Conservation (phyloP, 306 rosid genomes). For the Acacia crassicarpa region DNA sequence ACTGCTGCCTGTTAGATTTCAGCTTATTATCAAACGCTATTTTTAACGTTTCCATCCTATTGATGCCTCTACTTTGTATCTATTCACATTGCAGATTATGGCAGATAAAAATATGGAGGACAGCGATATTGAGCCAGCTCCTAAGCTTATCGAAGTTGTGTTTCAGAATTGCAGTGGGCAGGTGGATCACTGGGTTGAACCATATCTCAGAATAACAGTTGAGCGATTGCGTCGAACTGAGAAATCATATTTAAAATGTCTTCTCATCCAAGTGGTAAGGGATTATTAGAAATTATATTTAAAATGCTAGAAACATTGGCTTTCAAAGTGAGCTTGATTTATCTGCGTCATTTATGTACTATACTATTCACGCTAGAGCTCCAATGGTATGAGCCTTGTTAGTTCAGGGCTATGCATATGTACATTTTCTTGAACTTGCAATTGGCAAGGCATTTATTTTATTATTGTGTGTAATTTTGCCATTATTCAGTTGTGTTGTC, state of each 20-base stretch:
- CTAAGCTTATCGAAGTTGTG: slow-evolving; percentile 92
- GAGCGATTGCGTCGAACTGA: slow-evolving; percentile 77
- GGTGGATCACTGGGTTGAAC: slow-evolving; percentile 97
- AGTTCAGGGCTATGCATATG: background rate
- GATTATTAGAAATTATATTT: background rate
- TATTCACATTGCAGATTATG: slow-evolving; percentile 57
- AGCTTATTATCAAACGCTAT: background rate
- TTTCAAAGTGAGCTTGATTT: slow-evolving; percentile 3
- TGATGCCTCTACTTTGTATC: background rate
- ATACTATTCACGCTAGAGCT: background rate
- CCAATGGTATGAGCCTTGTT: background rate
- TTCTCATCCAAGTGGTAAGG: slow-evolving; percentile 89
- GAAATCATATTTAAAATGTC: slow-evolving; percentile 81
- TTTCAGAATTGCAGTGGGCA: slow-evolving; percentile 93
- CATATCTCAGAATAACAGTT: slow-evolving; percentile 74
- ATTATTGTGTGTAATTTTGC: background rate
- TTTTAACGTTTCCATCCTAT: slow-evolving; percentile 5
- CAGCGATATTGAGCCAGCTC: slow-evolving; percentile 91
- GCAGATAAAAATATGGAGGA: slow-evolving; percentile 84
- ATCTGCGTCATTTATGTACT: background rate
- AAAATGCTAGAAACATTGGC: background rate
- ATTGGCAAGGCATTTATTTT: slow-evolving; percentile 11
- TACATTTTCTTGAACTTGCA: slow-evolving; percentile 9
- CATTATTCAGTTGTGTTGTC: background rate
- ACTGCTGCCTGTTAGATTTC: background rate